Conservation (phyloP, 768 basidiomycete species). For the Lactarius deliciosus region DNA sequence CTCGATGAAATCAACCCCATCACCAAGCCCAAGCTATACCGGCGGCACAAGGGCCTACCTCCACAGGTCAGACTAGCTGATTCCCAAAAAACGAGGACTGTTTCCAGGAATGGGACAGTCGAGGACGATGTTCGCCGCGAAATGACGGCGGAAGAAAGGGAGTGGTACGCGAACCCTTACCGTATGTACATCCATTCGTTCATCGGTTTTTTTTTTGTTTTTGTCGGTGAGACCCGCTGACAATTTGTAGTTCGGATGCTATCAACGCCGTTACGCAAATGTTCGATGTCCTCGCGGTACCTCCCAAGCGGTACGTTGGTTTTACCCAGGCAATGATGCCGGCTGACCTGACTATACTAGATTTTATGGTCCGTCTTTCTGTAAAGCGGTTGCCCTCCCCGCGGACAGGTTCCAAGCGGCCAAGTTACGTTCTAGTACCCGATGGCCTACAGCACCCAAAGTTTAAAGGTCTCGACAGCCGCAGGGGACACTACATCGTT, state of each 20-base stretch:
- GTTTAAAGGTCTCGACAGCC: conserved; percentile 50
- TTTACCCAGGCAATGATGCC: background rate
- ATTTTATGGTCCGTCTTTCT: conserved; percentile 64
- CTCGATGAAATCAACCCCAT: conserved; percentile 58
- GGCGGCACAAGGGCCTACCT: conserved; percentile 56
- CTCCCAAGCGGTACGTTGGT: conserved; percentile 54
- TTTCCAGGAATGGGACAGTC: conserved; percentile 25
- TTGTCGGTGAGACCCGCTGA: background rate
- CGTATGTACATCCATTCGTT: conserved; percentile 42
- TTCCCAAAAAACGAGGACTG: conserved; percentile 29
- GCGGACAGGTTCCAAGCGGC: conserved; percentile 30
- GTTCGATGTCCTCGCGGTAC: conserved; percentile 47
- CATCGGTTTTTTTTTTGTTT: background rate
- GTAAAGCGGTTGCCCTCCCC: conserved; percentile 43
- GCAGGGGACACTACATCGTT: conserved; percentile 51
- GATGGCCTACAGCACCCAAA: conserved; percentile 68
- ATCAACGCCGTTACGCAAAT: conserved; percentile 59
- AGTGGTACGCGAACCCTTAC: conserved; percentile 77
- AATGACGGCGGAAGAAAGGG: conserved; percentile 63
- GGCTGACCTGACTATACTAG: conserved; percentile 37
- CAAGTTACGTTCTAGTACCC: conserved; percentile 41
- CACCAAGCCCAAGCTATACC: conserved; percentile 48
- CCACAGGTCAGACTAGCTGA: conserved; percentile 44
- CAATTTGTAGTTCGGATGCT: conserved; percentile 63
- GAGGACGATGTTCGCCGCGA: conserved; percentile 40